Evolutionary conservation across 2,329 filamentous ascomycete genomes (phyloP).

Genomic region (Exophiala dermatitidis): DNA sequence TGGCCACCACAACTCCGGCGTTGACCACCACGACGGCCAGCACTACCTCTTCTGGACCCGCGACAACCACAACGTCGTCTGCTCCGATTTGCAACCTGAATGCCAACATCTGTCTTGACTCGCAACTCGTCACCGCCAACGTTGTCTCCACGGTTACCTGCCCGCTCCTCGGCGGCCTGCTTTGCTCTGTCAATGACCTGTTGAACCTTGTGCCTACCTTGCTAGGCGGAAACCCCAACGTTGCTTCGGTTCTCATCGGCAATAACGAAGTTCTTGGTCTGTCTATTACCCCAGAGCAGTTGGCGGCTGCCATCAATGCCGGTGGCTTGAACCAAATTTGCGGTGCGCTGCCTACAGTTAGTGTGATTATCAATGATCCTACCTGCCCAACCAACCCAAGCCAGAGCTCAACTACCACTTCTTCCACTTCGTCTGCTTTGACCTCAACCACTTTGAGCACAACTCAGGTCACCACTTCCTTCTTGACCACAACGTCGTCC

Average conservation of each 20-base stretch:
- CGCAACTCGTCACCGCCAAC: conserved; percentile 8
- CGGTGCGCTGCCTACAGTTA: not conserved
- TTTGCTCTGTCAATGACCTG: conserved; percentile 7
- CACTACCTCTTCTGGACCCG: conserved; percentile 3
- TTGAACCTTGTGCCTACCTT: not conserved
- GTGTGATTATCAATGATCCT: conserved; percentile 7
- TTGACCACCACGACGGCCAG: not conserved
- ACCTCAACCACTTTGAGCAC: conserved; percentile 1
- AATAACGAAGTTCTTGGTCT: conserved; percentile 5
- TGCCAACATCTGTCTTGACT: conserved; percentile 9
- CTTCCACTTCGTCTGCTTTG: conserved; percentile 5
- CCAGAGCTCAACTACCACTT: not conserved
- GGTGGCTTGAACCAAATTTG: conserved; percentile 2
- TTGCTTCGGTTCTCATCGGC: conserved; percentile 1
- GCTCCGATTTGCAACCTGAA: conserved; percentile 10
- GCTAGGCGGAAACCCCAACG: not conserved
- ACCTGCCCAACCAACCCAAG: conserved; percentile 5
- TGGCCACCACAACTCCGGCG: not conserved
- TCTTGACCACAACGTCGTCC: not conserved
- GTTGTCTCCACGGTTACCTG: conserved; percentile 4
- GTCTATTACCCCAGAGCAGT: conserved; percentile 3
- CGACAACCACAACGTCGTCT: conserved; percentile 4
- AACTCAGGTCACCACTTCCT: no score
- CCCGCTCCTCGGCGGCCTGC: conserved; percentile 7
- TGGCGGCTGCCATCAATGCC: conserved; percentile 2